Base-by-base conservation (phyloP, 1,284 basidiomycete genomes). In the Trichosporon asahii region DNA sequence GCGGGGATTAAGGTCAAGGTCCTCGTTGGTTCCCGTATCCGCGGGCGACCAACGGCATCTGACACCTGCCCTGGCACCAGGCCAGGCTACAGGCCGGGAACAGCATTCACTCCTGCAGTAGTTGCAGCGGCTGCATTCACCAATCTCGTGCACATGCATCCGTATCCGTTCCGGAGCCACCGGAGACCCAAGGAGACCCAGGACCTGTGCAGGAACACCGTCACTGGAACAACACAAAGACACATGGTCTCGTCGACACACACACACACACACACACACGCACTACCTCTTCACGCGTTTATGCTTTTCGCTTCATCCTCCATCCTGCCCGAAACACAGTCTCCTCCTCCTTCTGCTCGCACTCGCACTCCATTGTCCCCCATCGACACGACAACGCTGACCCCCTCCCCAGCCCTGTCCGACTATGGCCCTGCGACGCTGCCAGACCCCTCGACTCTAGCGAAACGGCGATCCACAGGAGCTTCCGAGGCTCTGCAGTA, bases 401-500 rank as follows among this genome's bases (percentile, higher is more conserved):
- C 66, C 5, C 55, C n/a, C 8, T 44, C 46, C 3, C 31, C 66
- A 70, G 72, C 72, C 33, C 63, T 73, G 37, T 70, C 72, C 66
- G 72, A 72, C 25, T 70, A 69, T 40, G 44, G 37, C 40, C 29
- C 66, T 12, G 12, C 63, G 25, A 37, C 67, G 2, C 15, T 61
- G 27, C 53, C 61, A n/a, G 60, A 55, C 14, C 35, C 33, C 7
- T 9, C 40, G 15, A 27, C 64, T n/a, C 44, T 35, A 31, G 27
- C 60, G 27, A 70, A 73, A 35, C 74, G 80, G 3, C 70, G 74
- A 49, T 80, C 80, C 12, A 80, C 78, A 15, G 76, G 77, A 21
- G 73, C 78, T 1, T 76, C 78, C 8, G 77, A 76, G 11, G 79
- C 78, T 21, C 71, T 81, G 8, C 80, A 80, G 69, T 80, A 82